phyloP scores from a whole-genome alignment of 129 eudicot genomes.

The Artemisia argyi region DNA sequence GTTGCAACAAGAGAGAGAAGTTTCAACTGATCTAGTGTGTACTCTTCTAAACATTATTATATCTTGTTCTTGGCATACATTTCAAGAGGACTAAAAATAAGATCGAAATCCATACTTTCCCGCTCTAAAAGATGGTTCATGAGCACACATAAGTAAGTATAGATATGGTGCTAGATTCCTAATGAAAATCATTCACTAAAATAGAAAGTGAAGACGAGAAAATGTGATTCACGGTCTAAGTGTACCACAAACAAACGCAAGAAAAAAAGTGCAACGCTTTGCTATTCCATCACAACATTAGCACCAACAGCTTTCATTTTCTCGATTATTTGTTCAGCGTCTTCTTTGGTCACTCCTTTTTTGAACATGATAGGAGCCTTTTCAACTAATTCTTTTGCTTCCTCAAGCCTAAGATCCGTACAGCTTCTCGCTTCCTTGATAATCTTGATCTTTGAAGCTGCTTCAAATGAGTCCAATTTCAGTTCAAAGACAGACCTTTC shows the following conservation, averaged over 20 bases:
- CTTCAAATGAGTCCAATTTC: slow-evolving; percentile 74
- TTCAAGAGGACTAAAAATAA: too few relatives aligned
- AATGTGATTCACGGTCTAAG: too few relatives aligned
- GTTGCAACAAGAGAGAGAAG: too few relatives aligned
- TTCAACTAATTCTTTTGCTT: slow-evolving; percentile 84
- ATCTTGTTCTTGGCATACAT: too few relatives aligned
- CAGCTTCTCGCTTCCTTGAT: slow-evolving; percentile 65
- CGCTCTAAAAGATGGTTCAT: too few relatives aligned
- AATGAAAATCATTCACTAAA: slow-evolving; percentile 4
- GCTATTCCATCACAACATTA: slow-evolving; percentile 68
- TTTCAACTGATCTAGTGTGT: too few relatives aligned
- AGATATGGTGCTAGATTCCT: slow-evolving; percentile 24
- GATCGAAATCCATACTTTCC: too few relatives aligned
- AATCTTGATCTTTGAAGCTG: slow-evolving; percentile 41
- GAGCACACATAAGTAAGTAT: slow-evolving; percentile 20
- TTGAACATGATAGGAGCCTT: slow-evolving; percentile 71
- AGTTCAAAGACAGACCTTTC: slow-evolving; percentile 53
- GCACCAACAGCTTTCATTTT: slow-evolving; percentile 87
- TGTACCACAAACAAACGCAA: background rate
- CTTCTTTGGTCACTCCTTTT: slow-evolving; percentile 79
- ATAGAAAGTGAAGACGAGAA: background rate
- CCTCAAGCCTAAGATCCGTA: too few relatives aligned
- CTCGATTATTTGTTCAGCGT: slow-evolving; percentile 71
- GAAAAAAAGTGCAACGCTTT: slow-evolving; percentile 20
- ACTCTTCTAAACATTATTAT: too few relatives aligned